A percentile compares a stretch with the other conserved stretches of the same genome.
phyloP scores from a whole-genome alignment of 352 stramenopile species.

The Phytophthora boehmeriae region DNA sequence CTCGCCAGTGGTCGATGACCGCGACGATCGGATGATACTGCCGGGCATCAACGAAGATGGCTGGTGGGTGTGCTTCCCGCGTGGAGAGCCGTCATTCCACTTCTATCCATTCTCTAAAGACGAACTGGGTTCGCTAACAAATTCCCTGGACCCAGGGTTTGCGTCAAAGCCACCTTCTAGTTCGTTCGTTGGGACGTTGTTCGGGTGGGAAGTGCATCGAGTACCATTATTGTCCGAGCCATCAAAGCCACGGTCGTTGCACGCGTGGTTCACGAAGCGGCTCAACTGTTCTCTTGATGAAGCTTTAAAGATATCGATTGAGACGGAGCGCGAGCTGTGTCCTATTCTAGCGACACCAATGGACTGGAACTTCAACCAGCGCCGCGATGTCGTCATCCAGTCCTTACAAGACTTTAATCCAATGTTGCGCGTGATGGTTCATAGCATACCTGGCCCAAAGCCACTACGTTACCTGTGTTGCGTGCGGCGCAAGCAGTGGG shows the following conservation, averaged over 20 bases:
- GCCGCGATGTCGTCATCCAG: conserved; percentile 8
- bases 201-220: conserved; percentile 5
- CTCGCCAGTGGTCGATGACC: no score
- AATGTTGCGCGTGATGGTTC: conserved; percentile 16
- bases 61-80: conserved; percentile 8
- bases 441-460: conserved; percentile 12
- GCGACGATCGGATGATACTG: no score
- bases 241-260: no score
- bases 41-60: not conserved
- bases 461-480: conserved; percentile 9
- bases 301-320: conserved; percentile 5
- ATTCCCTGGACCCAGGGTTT: not conserved
- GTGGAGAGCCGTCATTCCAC: conserved; percentile 3
- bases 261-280: conserved; percentile 5
- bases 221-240: not conserved
- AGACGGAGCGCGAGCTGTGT: conserved; percentile 16
- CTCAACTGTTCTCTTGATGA: not conserved
- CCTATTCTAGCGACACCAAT: conserved; percentile 12
- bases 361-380: conserved; percentile 22
- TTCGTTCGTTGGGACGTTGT: not conserved
- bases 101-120: conserved; percentile 4
- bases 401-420: conserved; percentile 23
- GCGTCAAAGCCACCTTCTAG: not conserved
- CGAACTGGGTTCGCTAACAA: not conserved
- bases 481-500: conserved; percentile 6